phyloP scores from a whole-genome alignment of 1,139 yeast species.

The Protomyces lactucae-debilis region DNA sequence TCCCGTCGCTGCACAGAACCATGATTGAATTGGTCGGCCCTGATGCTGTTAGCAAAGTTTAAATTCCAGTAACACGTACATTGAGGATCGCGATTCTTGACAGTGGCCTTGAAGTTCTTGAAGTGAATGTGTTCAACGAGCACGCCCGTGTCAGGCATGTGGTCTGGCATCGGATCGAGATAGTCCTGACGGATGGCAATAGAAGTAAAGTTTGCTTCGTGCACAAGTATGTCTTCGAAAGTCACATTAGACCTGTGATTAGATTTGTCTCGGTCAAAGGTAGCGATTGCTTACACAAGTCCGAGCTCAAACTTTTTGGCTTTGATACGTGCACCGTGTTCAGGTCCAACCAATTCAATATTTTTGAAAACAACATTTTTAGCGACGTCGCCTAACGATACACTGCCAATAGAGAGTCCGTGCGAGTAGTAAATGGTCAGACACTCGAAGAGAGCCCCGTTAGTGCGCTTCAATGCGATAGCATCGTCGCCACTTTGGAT shows the following conservation, averaged over 20 bases:
- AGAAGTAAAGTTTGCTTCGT: neutral
- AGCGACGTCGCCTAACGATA: neutral
- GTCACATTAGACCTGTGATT: neutral
- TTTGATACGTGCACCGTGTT: neutral
- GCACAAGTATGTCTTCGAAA: neutral
- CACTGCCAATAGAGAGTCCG: neutral
- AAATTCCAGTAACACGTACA: neutral
- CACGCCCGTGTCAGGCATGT: neutral
- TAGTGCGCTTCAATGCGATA: neutral
- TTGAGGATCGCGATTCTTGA: neutral
- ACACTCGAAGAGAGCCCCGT: neutral
- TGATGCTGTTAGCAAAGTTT: too few relatives aligned
- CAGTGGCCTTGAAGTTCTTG: neutral
- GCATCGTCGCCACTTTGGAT: neutral
- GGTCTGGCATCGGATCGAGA: neutral
- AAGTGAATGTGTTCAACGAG: neutral
- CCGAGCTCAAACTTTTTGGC: neutral
- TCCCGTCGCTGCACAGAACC: neutral
- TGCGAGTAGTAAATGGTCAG: neutral
- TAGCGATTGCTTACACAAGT: neutral
- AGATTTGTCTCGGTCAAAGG: too few relatives aligned
- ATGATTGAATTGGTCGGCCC: neutral
- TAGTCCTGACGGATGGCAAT: neutral
- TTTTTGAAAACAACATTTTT: neutral
- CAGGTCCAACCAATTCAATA: neutral